A percentile compares a stretch with the other conserved stretches of the same genome.
Conservation (phyloP, 208 protist genomes). For the Angomonas ambiguus region DNA sequence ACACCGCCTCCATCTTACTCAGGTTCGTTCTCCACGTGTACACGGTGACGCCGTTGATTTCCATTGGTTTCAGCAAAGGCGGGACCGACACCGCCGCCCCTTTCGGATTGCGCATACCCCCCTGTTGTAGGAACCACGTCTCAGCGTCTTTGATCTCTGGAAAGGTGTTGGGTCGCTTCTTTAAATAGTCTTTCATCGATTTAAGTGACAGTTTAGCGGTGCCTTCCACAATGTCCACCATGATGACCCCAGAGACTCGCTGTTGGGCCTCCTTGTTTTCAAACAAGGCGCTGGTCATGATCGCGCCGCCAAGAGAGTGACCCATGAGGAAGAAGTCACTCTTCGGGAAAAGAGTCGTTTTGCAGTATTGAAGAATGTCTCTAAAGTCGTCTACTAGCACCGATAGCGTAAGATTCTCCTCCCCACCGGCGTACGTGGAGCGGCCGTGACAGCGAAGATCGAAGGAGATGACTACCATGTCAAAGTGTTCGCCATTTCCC, state of each 20-base stretch:
- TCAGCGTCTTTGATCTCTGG: conserved; percentile 49
- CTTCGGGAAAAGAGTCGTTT: conserved; percentile 33
- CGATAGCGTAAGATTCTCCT: conserved; percentile 56
- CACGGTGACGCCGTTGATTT: conserved; percentile 26
- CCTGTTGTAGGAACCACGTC: conserved; percentile 71
- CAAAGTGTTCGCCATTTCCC: conserved; percentile 24
- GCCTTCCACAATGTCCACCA: conserved; percentile 91
- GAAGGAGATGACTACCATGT: conserved; percentile 58
- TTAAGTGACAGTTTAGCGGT: conserved; percentile 74
- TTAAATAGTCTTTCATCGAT: conserved; percentile 80
- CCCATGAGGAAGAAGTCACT: conserved; percentile 67
- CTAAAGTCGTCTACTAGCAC: conserved; percentile 67
- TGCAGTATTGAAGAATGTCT: conserved; percentile 34
- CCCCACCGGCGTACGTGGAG: conserved; percentile 59
- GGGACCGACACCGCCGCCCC: conserved; percentile 73
- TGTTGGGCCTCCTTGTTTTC: conserved; percentile 17
- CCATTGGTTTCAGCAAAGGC: conserved; percentile 40
- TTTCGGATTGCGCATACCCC: conserved; percentile 60
- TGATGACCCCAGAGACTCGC: conserved; percentile 52
- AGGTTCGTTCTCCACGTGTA: conserved; percentile 71
- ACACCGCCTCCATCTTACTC: conserved; percentile 55
- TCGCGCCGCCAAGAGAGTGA: conserved; percentile 85
- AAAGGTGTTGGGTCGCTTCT: conserved; percentile 66
- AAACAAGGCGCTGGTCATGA: conserved; percentile 53
- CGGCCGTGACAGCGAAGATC: conserved; percentile 88